Evolutionary conservation across 2,329 filamentous ascomycete species (phyloP).

Genomic region (Cercospora berteroae): DNA sequence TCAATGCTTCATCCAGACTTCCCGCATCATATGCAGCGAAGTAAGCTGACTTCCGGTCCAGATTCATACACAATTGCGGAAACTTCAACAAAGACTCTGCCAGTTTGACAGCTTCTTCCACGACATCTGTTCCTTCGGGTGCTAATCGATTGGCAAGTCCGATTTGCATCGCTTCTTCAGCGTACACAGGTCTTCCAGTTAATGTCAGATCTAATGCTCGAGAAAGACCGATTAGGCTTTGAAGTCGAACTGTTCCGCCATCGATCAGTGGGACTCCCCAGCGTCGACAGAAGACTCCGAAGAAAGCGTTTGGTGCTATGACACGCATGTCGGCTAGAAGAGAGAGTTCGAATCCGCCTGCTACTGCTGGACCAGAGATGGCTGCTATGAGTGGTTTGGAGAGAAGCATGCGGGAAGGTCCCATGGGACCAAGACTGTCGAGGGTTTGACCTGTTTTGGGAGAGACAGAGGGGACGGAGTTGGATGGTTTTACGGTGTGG

Average conservation of each 20-base stretch:
- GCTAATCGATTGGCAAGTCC: constrained; percentile 56
- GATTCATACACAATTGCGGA: constrained; percentile 54
- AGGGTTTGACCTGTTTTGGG: not conserved
- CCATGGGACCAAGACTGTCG: constrained; percentile 51
- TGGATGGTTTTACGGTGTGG: constrained; percentile 41
- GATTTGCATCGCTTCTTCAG: constrained; percentile 52
- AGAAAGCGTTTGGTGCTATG: constrained; percentile 53
- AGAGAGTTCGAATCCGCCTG: constrained; percentile 54
- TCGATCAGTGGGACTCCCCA: constrained; percentile 52
- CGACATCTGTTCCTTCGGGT: constrained; percentile 46
- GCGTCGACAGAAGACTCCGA: constrained; percentile 57
- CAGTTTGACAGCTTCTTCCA: constrained; percentile 51
- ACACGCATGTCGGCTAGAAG: constrained; percentile 56
- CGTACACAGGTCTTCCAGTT: constrained; percentile 51
- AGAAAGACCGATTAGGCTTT: constrained; percentile 53
- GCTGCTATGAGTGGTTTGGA: constrained; percentile 55
- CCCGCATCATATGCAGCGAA: constrained; percentile 51
- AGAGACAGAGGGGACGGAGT: not conserved
- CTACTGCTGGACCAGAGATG: constrained; percentile 54
- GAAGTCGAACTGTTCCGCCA: constrained; percentile 54
- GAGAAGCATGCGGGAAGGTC: constrained; percentile 51
- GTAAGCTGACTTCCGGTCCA: constrained; percentile 51
- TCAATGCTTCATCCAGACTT: constrained; percentile 53
- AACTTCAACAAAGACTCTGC: constrained; percentile 51
- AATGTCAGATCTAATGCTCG: constrained; percentile 58